A percentile compares a stretch with the other conserved stretches of the same genome.
Conservation (phyloP, 257 asterid genomes). For the Scutellaria baicalensis region DNA sequence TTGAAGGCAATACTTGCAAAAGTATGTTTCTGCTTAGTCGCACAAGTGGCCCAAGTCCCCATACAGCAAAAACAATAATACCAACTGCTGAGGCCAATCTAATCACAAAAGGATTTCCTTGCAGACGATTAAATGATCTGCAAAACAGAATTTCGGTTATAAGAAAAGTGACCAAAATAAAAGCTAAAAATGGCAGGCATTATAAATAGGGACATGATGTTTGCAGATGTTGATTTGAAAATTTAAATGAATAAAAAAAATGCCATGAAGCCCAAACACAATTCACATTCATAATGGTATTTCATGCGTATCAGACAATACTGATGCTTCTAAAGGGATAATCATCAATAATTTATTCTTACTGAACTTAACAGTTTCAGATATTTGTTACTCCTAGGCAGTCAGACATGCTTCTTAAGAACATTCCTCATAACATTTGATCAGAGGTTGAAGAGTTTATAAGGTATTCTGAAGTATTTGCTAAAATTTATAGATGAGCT, state of each 20-base stretch:
- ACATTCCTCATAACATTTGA: neutral
- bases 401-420: neutral
- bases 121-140: slow-evolving; percentile 61
- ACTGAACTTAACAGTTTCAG: neutral
- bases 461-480: neutral
- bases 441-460: neutral
- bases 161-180: slow-evolving; percentile 7
- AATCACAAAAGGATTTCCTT: slow-evolving; percentile 45
- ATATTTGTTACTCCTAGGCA: neutral
- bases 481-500: neutral
- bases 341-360: slow-evolving; percentile 4
- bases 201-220: neutral
- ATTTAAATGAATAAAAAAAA: slow-evolving; percentile 9
- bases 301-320: neutral
- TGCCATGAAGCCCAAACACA: neutral
- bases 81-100: slow-evolving; percentile 79
- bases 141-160: slow-evolving; percentile 17
- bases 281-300: neutral
- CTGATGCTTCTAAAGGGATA: slow-evolving; percentile 1
- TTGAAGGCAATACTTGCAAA: slow-evolving; percentile 37
- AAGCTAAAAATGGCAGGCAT: neutral
- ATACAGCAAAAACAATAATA: slow-evolving; percentile 58
- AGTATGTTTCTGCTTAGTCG: slow-evolving; percentile 59
- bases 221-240: neutral
- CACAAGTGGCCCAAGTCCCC: slow-evolving; percentile 85